Evolutionary conservation across 805 yeast genomes (phyloP).

Genomic region (Ogataea haglerorum): DNA sequence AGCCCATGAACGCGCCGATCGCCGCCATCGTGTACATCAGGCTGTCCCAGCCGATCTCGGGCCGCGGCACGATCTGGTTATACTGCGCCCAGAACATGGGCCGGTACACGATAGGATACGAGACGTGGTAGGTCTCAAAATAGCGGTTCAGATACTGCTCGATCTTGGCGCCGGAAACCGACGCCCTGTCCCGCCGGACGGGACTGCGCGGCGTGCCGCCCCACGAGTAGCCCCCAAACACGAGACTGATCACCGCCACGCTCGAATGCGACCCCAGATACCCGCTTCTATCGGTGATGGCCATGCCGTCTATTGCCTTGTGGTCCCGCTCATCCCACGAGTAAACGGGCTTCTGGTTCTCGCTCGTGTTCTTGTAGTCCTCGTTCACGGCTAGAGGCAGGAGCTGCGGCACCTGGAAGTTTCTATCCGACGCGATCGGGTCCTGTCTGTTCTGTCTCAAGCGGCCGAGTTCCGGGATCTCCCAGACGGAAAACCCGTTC

Average conservation of each 20-base stretch:
- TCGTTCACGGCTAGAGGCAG: constrained; percentile 9
- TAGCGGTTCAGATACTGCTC: constrained; percentile 13
- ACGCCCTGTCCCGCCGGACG: neutral
- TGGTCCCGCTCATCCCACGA: constrained; percentile 13
- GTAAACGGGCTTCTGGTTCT: neutral
- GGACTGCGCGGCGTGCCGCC: neutral
- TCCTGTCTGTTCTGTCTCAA: neutral
- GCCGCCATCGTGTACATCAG: constrained; percentile 18
- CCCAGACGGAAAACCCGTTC: constrained; percentile 7
- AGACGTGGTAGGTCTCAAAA: constrained; percentile 16
- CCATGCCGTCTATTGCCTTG: constrained; percentile 15
- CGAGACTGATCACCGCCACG: constrained; percentile 12
- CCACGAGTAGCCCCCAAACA: constrained; percentile 9
- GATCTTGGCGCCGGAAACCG: neutral
- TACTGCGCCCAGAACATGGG: constrained; percentile 19
- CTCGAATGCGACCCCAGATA: constrained; percentile 16
- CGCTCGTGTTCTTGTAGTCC: neutral
- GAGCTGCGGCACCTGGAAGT: constrained; percentile 11
- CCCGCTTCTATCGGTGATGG: constrained; percentile 16
- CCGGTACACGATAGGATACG: constrained; percentile 16
- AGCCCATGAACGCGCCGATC: constrained; percentile 19
- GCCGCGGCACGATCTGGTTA: constrained; percentile 14
- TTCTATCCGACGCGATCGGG: neutral
- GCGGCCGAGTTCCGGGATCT: constrained; percentile 7
- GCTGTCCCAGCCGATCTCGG: constrained; percentile 17